A percentile compares a stretch with the other conserved stretches of the same genome.
phyloP scores from a whole-genome alignment of 768 basidiomycete species.

The Mycena galericulata region DNA sequence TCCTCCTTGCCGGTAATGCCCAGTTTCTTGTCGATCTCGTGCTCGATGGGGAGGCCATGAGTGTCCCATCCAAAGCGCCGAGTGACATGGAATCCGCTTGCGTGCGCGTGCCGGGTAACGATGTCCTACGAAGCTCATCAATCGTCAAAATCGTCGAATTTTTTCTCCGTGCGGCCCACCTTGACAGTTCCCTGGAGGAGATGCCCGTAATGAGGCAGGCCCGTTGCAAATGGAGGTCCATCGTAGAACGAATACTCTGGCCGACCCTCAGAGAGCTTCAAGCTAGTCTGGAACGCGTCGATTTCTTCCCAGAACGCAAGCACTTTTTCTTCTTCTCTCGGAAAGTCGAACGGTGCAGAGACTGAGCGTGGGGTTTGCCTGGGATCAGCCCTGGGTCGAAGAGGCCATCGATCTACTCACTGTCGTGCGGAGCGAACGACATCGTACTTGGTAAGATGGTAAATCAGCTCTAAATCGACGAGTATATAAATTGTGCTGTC shows the following conservation, averaged over 20 bases:
- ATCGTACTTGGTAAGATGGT: conserved; percentile 49
- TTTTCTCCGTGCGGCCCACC: conserved; percentile 55
- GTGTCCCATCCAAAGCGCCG: conserved; percentile 99
- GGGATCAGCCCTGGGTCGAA: conserved; percentile 30
- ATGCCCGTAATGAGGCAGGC: conserved; percentile 96
- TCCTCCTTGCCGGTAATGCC: conserved; percentile 94
- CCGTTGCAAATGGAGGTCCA: conserved; percentile 97
- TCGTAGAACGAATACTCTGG: conserved; percentile 97
- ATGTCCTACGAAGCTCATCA: conserved; percentile 77
- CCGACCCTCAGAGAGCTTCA: conserved; percentile 91
- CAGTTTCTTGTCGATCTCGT: conserved; percentile 98
- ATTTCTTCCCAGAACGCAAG: conserved; percentile 94
- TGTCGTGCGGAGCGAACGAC: conserved; percentile 79
- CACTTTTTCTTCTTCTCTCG: conserved; percentile 92
- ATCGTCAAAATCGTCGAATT: conserved; percentile 26
- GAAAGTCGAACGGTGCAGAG: conserved; percentile 81
- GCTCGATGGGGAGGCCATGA: conserved; percentile 98
- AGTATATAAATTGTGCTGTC: conserved; percentile 15
- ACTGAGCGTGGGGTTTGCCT: conserved; percentile 55
- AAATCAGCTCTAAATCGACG: conserved; percentile 3
- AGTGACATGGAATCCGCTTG: conserved; percentile 91
- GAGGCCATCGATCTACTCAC: conserved; percentile 54
- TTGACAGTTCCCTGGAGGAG: conserved; percentile 94
- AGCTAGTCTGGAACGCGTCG: conserved; percentile 95
- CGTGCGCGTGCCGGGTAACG: conserved; percentile 95